phyloP scores from a whole-genome alignment of 2,329 filamentous ascomycete species.

The Pyrenophora graminea region DNA sequence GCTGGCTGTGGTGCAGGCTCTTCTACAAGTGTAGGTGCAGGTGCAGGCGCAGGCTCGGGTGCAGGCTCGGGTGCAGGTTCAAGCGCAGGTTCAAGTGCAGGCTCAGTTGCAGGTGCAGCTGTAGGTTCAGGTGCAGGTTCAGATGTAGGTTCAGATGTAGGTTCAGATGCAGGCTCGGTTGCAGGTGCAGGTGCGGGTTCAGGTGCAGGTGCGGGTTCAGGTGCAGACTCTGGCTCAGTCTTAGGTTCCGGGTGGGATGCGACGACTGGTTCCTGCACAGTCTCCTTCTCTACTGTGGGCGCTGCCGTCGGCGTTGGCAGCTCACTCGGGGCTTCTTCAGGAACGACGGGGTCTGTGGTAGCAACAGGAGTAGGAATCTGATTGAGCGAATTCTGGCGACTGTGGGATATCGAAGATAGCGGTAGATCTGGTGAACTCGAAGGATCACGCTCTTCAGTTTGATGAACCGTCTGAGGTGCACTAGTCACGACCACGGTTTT shows the following conservation, averaged over 20 bases:
- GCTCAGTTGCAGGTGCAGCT: conserved; percentile 1
- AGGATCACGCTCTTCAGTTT: conserved; percentile 29
- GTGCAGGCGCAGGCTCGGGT: not conserved
- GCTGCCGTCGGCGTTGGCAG: conserved; percentile 7
- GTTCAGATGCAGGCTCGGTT: not conserved
- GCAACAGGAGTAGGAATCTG: conserved; percentile 29
- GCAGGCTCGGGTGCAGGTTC: conserved; percentile 1
- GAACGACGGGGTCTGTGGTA: conserved; percentile 7
- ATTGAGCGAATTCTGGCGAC: conserved; percentile 43
- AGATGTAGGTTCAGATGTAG: conserved; percentile 4
- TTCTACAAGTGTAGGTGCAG: not conserved
- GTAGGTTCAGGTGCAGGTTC: not conserved
- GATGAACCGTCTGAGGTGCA: conserved; percentile 7
- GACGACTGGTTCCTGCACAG: conserved; percentile 3
- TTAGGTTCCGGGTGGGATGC: not conserved
- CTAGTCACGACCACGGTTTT: conserved; percentile 5
- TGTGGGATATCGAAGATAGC: conserved; percentile 45
- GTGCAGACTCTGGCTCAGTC: conserved; percentile 1
- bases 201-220: not conserved
- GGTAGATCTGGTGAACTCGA: conserved; percentile 52
- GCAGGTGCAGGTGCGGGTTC: not conserved
- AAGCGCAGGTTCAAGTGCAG: not conserved
- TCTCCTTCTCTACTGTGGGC: conserved; percentile 4
- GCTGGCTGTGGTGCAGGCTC: not conserved
- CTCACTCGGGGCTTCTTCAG: conserved; percentile 9